Conservation (phyloP, 1,284 basidiomycete genomes). For the Trametes versicolor region DNA sequence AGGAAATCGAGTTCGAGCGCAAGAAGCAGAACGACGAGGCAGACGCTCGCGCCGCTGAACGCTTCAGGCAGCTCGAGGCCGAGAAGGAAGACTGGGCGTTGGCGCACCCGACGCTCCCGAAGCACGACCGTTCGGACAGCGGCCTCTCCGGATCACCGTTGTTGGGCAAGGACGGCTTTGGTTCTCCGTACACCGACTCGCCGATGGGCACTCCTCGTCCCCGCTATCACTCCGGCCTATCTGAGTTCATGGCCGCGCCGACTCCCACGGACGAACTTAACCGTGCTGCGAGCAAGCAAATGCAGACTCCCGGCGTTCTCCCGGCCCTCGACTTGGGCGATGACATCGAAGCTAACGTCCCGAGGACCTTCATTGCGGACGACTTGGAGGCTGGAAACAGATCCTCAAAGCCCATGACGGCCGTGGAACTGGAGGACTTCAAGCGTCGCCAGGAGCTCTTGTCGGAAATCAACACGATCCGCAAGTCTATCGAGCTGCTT, state of each 20-base stretch:
- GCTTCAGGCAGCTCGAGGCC: slow-evolving; percentile 71
- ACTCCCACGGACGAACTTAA: slow-evolving; percentile 65
- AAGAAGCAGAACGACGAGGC: slow-evolving; percentile 79
- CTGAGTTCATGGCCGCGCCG: slow-evolving; percentile 75
- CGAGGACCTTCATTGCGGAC: slow-evolving; percentile 65
- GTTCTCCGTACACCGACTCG: slow-evolving; percentile 57
- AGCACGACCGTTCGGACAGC: slow-evolving; percentile 72
- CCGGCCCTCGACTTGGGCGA: slow-evolving; percentile 79
- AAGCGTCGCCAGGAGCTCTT: slow-evolving; percentile 75
- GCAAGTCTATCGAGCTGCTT: slow-evolving; percentile 78
- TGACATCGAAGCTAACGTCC: slow-evolving; percentile 77
- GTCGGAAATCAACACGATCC: slow-evolving; percentile 80
- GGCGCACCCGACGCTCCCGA: slow-evolving; percentile 73
- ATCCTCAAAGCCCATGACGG: slow-evolving; percentile 50
- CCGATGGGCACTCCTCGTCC: slow-evolving; percentile 61
- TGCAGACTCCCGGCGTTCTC: slow-evolving; percentile 65
- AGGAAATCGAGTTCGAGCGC: slow-evolving; percentile 83
- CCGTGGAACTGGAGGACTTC: slow-evolving; percentile 63
- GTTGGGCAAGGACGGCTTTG: slow-evolving; percentile 49
- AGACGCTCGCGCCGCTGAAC: slow-evolving; percentile 78
- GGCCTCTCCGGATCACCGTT: slow-evolving; percentile 55
- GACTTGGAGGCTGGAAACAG: slow-evolving; percentile 19
- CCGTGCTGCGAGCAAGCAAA: slow-evolving; percentile 54
- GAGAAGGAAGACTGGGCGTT: slow-evolving; percentile 91
- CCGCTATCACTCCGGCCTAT: slow-evolving; percentile 71